phyloP scores from a whole-genome alignment of 1,284 basidiomycete species.

The Ustilago esculenta region DNA sequence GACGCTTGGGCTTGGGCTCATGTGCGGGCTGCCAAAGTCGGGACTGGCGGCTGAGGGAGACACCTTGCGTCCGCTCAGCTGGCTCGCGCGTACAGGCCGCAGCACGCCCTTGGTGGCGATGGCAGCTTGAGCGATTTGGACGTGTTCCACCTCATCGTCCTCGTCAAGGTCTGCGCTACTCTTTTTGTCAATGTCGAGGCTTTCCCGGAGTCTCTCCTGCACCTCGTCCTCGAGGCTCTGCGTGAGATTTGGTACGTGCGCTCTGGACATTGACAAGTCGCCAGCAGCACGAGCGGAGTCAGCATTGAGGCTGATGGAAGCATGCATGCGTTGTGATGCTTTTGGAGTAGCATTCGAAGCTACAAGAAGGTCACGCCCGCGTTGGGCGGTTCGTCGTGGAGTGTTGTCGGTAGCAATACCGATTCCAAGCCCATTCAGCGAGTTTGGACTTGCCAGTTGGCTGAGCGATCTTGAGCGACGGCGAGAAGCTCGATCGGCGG shows the following conservation, averaged over 20 bases:
- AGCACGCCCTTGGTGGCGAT: conserved; percentile 33
- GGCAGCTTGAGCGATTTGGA: conserved; percentile 39
- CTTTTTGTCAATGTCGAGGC: conserved; percentile 10
- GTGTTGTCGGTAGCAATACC: conserved; percentile 25
- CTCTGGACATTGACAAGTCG: not conserved
- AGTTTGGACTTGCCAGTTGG: conserved; percentile 3
- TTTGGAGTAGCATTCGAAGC: conserved; percentile 32
- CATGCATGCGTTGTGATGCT: conserved; percentile 23
- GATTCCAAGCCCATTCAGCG: conserved; percentile 37
- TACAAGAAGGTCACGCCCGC: conserved; percentile 11
- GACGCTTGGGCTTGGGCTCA: conserved; percentile 24
- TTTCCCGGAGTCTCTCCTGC: conserved; percentile 27
- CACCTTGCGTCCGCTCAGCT: conserved; percentile 24
- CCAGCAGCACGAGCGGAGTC: not conserved
- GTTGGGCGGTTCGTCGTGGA: conserved; percentile 11
- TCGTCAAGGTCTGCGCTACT: conserved; percentile 9
- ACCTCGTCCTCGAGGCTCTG: conserved; percentile 7
- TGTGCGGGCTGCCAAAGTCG: conserved; percentile 17
- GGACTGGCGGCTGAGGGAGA: conserved; percentile 20
- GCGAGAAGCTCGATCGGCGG: conserved; percentile 6
- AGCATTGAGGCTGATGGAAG: conserved; percentile 20
- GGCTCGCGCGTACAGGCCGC: conserved; percentile 27
- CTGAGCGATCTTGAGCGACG: conserved; percentile 23
- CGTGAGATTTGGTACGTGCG: not conserved
- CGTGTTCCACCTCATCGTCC: conserved; percentile 33